Conservation (phyloP, 2,329 filamentous ascomycete genomes). For the Aspergillus alliaceus region DNA sequence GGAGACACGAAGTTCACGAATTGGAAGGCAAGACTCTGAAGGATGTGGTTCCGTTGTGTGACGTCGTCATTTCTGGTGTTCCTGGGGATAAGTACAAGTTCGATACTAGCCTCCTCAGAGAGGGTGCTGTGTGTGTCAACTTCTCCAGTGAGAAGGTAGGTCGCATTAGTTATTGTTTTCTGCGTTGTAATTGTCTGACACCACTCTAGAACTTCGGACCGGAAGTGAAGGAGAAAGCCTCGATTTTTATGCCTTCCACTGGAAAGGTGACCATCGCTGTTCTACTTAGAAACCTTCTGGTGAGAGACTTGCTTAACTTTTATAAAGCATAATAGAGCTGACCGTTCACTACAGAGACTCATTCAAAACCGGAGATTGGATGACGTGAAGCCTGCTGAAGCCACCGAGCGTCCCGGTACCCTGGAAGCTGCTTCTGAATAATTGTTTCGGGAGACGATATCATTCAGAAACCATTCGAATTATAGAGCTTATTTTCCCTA, state of each 20-base stretch:
- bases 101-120: slow-evolving; percentile 75
- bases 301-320: slow-evolving; percentile 49
- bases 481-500: slow-evolving; percentile 13
- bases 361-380: slow-evolving; percentile 44
- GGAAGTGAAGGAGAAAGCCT: slow-evolving; percentile 90
- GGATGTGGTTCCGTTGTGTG: slow-evolving; percentile 80
- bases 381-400: slow-evolving; percentile 41
- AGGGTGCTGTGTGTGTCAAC: slow-evolving; percentile 97
- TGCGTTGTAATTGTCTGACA: background rate
- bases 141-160: slow-evolving; percentile 82
- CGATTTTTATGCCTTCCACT: slow-evolving; percentile 94
- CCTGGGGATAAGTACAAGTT: slow-evolving; percentile 88
- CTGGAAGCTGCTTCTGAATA: slow-evolving; percentile 34
- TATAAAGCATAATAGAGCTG: slow-evolving; percentile 10
- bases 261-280: slow-evolving; percentile 97
- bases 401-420: slow-evolving; percentile 43
- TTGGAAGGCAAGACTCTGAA: slow-evolving; percentile 77
- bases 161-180: background rate
- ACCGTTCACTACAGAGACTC: slow-evolving; percentile 33
- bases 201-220: slow-evolving; percentile 73
- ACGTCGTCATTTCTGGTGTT: slow-evolving; percentile 93
- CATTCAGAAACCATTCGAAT: slow-evolving; percentile 4
- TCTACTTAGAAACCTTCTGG: slow-evolving; percentile 82
- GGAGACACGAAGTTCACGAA: slow-evolving; percentile 82
- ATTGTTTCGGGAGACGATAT: slow-evolving; percentile 11